These are phyloP conservation scores for Saururus chinensis DNA, from an alignment of 164 flowering plant genomes.

Conservation along the genomic window DNA sequence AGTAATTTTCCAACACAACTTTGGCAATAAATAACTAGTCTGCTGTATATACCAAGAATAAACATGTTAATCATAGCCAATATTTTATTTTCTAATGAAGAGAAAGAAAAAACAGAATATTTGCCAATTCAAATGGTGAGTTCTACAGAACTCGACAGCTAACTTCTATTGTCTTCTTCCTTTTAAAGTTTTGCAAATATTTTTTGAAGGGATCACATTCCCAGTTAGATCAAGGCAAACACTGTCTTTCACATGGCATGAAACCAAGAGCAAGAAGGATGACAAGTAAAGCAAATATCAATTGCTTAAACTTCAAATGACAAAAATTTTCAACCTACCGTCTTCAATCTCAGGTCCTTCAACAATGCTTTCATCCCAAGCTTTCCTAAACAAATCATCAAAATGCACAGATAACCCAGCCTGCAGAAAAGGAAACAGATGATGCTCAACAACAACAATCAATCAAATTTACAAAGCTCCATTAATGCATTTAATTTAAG, in stretches of 20 bases:
- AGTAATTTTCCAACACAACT: background rate
- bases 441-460: background rate
- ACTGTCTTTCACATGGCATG: background rate
- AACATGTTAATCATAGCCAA: too few species aligned
- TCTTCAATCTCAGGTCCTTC: slow-evolving; percentile 28
- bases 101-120: background rate
- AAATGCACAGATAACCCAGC: slow-evolving; percentile 68
- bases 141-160: background rate
- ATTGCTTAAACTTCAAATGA: background rate
- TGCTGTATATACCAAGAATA: too few species aligned
- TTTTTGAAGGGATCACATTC: background rate
- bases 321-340: slow-evolving; percentile 27
- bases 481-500: background rate
- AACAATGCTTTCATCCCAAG: slow-evolving; percentile 71
- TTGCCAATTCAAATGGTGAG: background rate
- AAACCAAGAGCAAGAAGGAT: background rate
- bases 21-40: too few species aligned
- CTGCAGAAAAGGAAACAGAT: slow-evolving; percentile 32
- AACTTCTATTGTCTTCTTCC: background rate
- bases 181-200: background rate
- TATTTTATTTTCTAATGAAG: too few species aligned
- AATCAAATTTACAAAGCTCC: background rate
- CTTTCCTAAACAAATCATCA: slow-evolving; percentile 88
- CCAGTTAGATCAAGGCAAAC: background rate
- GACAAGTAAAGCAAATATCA: background rate